Evolutionary conservation across 1,139 yeast species (phyloP), one percentile per base, ranked within the genome.

Genomic region (Taphrina confusa): DNA sequence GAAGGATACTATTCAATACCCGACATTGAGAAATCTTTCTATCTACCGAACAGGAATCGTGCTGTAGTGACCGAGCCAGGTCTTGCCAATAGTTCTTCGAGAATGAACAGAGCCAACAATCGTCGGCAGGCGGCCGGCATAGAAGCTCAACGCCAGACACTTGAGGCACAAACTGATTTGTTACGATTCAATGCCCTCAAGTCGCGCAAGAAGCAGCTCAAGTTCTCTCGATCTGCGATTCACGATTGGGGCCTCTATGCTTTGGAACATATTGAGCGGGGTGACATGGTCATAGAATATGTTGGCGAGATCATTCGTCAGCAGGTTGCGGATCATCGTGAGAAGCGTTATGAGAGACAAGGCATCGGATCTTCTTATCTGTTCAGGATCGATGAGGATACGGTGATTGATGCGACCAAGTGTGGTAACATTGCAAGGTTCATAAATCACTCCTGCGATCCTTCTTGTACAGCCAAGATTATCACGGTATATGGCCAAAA

Each of bases 211-310:
- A 92, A 92, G 71, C 96, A 96, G 0, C 97, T 92, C 11, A 86
- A 94, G 16, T 91, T 91, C 77, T 97, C 97, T 0, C 77, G 98
- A 61, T 90, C 97, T 0, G 95, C 97, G 0, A 92, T 92, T 68
- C 98, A 94, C 71, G 90, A 92, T 69, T 92, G 98, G 98, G 99
- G 99, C 0, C 75, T 92, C 52, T 92, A 90, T 73, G 98, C 98
- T 0, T 76, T 88, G 69, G 97, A 92, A 69, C 95, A 95, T 0
- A 92, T 92, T 69, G 87, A 90, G 12, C 94, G 95, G 0, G 87
- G 85, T 66, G 98, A 92, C 73, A 92, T 92, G 97, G 91, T 92
- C 68, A 92, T 94, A 64, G 99, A 94, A 72, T 92, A 92, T 69
- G 97, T 92, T n/a, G 99, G 99, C 33, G 98, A 92, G 68, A 81